Conservation (phyloP, 257 asterid species). For the Catharanthus roseus region DNA sequence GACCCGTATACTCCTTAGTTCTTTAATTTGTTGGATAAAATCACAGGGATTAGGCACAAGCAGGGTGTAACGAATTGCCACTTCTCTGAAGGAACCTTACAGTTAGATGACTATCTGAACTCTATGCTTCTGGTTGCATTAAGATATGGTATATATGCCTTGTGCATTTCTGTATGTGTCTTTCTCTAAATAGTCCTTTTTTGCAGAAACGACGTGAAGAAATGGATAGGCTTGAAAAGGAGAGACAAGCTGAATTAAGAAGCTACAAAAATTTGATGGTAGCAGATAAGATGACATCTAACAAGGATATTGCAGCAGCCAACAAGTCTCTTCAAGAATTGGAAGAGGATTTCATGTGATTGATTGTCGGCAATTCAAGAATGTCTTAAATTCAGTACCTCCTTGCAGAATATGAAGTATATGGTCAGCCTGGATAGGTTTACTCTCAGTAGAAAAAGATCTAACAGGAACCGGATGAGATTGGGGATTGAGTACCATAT, state of each 20-base stretch:
- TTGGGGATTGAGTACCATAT: constrained; percentile 3
- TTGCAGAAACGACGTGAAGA: constrained; percentile 84
- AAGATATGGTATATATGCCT: too few relatives aligned
- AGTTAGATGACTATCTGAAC: neutral
- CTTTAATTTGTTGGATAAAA: neutral
- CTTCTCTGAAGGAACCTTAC: too few relatives aligned
- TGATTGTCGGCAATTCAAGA: constrained; percentile 26
- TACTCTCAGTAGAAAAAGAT: constrained; percentile 3
- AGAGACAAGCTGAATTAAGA: constrained; percentile 76
- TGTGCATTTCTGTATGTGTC: neutral
- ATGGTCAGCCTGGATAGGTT: constrained; percentile 9
- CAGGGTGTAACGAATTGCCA: neutral
- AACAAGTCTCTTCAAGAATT: constrained; percentile 86
- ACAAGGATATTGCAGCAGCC: constrained; percentile 80
- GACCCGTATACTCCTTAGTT: neutral
- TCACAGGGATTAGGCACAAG: neutral
- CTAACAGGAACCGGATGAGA: neutral
- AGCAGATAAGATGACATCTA: constrained; percentile 94
- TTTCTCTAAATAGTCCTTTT: neutral
- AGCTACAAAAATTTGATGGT: constrained; percentile 98
- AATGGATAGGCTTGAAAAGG: constrained; percentile 76
- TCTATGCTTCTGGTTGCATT: too few relatives aligned
- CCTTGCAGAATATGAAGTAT: neutral
- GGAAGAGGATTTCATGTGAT: constrained; percentile 96
- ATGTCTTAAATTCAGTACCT: neutral